phyloP scores from a whole-genome alignment of 768 basidiomycete species.

The Boletus sp. region DNA sequence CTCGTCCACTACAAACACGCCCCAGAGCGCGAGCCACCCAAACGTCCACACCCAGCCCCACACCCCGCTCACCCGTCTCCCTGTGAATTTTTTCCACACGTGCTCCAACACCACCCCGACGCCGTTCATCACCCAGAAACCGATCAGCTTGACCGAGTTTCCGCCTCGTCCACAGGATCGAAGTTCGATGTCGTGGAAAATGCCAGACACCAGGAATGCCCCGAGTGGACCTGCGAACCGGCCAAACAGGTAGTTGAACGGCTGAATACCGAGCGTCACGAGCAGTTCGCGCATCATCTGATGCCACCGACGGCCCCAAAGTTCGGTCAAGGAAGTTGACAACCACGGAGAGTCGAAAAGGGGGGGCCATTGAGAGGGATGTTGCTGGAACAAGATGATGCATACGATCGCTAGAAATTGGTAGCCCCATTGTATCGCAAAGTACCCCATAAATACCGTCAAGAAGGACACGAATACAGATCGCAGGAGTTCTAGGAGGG shows the following conservation, averaged over 20 bases:
- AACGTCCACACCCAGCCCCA: constrained; percentile 51
- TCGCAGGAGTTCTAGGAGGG: constrained; percentile 33
- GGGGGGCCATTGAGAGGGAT: constrained; percentile 59
- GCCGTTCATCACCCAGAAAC: constrained; percentile 57
- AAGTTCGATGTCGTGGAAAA: constrained; percentile 55
- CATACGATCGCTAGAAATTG: constrained; percentile 43
- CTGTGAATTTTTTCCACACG: constrained; percentile 41
- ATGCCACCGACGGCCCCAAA: constrained; percentile 69
- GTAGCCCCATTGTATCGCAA: constrained; percentile 44
- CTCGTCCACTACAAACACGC: constrained; percentile 45
- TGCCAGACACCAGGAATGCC: constrained; percentile 55
- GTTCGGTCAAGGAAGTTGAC: constrained; percentile 54
- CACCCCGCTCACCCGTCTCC: constrained; percentile 44
- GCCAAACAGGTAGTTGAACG: constrained; percentile 45
- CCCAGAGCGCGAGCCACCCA: constrained; percentile 49
- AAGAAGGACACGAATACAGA: constrained; percentile 44
- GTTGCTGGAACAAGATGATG: constrained; percentile 45
- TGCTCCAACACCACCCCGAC: constrained; percentile 52
- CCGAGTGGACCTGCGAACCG: constrained; percentile 51
- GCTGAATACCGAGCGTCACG: constrained; percentile 46
- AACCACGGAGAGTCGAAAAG: constrained; percentile 57
- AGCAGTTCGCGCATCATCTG: constrained; percentile 61
- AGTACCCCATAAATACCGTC: constrained; percentile 44
- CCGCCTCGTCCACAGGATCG: constrained; percentile 54
- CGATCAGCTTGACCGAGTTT: constrained; percentile 39